Evolutionary conservation across 1,139 yeast genomes (phyloP).

Genomic region (Eremothecium cymbalariae): DNA sequence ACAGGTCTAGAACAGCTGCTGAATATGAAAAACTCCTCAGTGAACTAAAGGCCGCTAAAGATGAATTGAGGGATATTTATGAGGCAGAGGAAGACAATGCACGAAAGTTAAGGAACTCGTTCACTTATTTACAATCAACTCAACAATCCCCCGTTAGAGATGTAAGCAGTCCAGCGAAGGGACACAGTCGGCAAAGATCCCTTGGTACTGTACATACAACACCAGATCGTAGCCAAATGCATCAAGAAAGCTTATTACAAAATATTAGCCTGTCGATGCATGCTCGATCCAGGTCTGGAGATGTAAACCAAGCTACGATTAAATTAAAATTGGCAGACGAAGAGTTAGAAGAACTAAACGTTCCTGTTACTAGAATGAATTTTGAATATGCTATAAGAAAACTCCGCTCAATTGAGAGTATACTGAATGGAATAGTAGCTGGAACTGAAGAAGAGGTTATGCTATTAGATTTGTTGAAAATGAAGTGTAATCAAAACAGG

Average conservation of each 20-base stretch:
- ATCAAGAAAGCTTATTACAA: constrained; percentile 16
- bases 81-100: constrained; percentile 38
- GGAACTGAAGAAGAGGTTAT: constrained; percentile 33
- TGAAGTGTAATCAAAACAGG: constrained; percentile 38
- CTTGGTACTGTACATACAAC: constrained; percentile 18
- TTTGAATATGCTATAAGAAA: constrained; percentile 24
- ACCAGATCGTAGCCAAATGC: constrained; percentile 12
- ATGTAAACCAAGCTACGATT: constrained; percentile 15
- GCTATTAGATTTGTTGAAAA: constrained; percentile 35
- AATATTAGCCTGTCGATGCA: constrained; percentile 28
- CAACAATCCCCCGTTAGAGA: constrained; percentile 29
- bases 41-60: constrained; percentile 57
- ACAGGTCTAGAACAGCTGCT: constrained; percentile 53
- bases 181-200: constrained; percentile 20
- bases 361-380: constrained; percentile 24
- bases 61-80: constrained; percentile 43
- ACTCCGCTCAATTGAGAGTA: constrained; percentile 8
- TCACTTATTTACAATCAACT: constrained; percentile 36
- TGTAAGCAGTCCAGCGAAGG: constrained; percentile 25
- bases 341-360: constrained; percentile 27
- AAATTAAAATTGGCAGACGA: constrained; percentile 23
- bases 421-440: not conserved
- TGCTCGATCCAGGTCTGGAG: constrained; percentile 20
- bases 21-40: constrained; percentile 51
- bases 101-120: constrained; percentile 41